Evolutionary conservation across 2,329 filamentous ascomycete genomes (phyloP).

Genomic region (Hymenotorrendiella dingleyae): DNA sequence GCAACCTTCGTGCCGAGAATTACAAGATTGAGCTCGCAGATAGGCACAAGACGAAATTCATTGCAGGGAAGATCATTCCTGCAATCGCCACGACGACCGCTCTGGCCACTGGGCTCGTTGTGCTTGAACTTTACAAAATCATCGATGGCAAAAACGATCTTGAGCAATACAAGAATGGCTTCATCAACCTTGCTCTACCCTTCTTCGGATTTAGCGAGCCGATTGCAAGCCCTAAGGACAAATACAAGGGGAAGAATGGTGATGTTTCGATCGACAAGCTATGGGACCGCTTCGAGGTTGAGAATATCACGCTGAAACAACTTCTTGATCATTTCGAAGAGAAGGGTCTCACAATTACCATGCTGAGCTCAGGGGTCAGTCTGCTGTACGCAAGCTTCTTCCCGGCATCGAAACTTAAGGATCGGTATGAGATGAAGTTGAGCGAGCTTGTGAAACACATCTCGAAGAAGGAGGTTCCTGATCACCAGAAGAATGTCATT

Average conservation of each 20-base stretch:
- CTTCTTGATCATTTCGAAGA: constrained; percentile 77
- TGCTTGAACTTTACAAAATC: constrained; percentile 93
- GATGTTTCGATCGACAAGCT: constrained; percentile 88
- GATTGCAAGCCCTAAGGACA: constrained; percentile 87
- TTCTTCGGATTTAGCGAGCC: constrained; percentile 99
- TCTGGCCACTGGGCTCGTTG: constrained; percentile 86
- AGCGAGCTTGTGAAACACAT: constrained; percentile 83
- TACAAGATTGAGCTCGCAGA: constrained; percentile 94
- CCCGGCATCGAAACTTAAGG: constrained; percentile 68
- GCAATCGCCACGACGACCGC: constrained; percentile 97
- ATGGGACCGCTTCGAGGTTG: constrained; percentile 93
- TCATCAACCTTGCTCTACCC: constrained; percentile 90
- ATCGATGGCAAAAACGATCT: constrained; percentile 94
- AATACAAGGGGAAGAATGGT: constrained; percentile 72
- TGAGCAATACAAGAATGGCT: constrained; percentile 99
- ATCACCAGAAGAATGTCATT: constrained; percentile 91
- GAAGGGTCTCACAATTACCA: constrained; percentile 75
- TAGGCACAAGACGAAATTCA: constrained; percentile 98
- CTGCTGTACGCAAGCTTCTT: constrained; percentile 93
- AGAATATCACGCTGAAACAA: constrained; percentile 77
- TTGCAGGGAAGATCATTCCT: constrained; percentile 98
- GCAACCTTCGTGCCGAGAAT: constrained; percentile 93
- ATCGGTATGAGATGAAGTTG: constrained; percentile 75
- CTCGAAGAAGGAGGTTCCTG: constrained; percentile 85
- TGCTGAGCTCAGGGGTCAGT: constrained; percentile 97